These are phyloP conservation scores for Picochlorum sp. DNA, from an alignment of 139 green algal genomes.

Conservation along the genomic window DNA sequence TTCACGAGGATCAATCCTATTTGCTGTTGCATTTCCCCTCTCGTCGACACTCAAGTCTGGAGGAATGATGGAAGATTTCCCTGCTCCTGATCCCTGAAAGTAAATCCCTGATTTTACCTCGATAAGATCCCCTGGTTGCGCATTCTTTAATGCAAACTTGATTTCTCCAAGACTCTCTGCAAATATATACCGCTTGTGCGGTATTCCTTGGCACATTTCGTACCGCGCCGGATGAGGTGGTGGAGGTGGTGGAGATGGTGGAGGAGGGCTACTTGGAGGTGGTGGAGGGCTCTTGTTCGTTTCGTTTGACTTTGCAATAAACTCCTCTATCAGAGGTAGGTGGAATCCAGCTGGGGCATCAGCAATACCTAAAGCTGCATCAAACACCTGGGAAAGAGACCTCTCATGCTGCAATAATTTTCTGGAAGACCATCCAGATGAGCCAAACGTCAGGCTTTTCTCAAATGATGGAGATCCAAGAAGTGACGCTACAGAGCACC, in stretches of 20 bases:
- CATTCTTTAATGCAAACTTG: slow-evolving; percentile 4
- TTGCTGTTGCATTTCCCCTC: too few relatives aligned
- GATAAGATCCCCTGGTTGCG: slow-evolving; percentile 8
- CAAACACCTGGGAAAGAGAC: too few relatives aligned
- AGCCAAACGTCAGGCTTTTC: too few relatives aligned
- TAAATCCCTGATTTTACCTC: slow-evolving; percentile 7
- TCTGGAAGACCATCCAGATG: too few relatives aligned
- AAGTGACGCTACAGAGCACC: too few relatives aligned
- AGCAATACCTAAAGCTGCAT: too few relatives aligned
- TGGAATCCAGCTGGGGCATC: too few relatives aligned
- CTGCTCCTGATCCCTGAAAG: not conserved
- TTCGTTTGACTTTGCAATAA: not conserved
- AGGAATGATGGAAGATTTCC: not conserved
- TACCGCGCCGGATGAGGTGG: slow-evolving; percentile 1
- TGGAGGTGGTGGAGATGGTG: not conserved
- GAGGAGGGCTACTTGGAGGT: not conserved
- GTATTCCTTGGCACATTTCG: slow-evolving; percentile 2
- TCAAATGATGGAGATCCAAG: too few relatives aligned
- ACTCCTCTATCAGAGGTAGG: not conserved
- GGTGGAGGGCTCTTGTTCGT: not conserved
- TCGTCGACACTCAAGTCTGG: too few relatives aligned
- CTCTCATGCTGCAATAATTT: too few relatives aligned
- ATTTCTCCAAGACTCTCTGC: not conserved
- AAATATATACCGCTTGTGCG: not conserved
- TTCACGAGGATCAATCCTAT: too few relatives aligned